phyloP scores from a whole-genome alignment of 2,329 filamentous ascomycete genomes.

The Penicillium verrucosum region DNA sequence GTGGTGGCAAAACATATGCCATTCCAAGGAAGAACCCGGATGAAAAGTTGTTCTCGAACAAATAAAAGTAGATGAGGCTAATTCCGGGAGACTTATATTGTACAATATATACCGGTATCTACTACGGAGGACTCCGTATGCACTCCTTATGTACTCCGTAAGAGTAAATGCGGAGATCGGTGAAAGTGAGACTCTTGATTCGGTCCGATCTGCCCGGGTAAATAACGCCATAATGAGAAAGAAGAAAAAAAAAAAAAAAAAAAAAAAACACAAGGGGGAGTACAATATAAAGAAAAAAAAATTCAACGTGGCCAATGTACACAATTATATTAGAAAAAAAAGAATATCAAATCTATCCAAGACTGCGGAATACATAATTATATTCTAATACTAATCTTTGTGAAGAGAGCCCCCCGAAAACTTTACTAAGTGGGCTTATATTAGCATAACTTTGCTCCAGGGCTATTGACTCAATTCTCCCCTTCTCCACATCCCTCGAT shows the following conservation, averaged over 20 bases:
- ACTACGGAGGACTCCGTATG: no score
- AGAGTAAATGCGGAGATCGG: slow-evolving; percentile 11
- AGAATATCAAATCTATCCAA: background rate
- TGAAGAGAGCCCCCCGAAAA: background rate
- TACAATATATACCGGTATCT: no score
- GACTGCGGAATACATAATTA: background rate
- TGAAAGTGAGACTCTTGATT: slow-evolving; percentile 1
- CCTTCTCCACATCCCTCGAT: slow-evolving; percentile 21
- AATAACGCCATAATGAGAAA: slow-evolving; percentile 13
- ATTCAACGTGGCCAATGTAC: background rate
- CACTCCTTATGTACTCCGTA: no score
- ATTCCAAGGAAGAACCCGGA: background rate
- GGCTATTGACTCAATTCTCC: slow-evolving; percentile 22
- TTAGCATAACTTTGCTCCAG: background rate
- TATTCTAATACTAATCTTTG: background rate
- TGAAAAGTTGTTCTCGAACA: background rate
- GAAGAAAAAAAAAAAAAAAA: no score
- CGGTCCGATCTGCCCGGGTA: slow-evolving; percentile 16
- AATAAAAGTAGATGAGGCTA: background rate
- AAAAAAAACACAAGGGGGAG: background rate
- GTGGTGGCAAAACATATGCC: slow-evolving; percentile 13
- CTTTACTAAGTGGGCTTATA: background rate
- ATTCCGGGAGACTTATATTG: background rate
- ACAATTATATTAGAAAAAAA: background rate
- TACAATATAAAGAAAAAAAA: slow-evolving; percentile 1